A percentile compares a stretch with the other conserved stretches of the same genome.
Conservation (phyloP, 306 rosid genomes). For the Pterocarpus macrocarpus region DNA sequence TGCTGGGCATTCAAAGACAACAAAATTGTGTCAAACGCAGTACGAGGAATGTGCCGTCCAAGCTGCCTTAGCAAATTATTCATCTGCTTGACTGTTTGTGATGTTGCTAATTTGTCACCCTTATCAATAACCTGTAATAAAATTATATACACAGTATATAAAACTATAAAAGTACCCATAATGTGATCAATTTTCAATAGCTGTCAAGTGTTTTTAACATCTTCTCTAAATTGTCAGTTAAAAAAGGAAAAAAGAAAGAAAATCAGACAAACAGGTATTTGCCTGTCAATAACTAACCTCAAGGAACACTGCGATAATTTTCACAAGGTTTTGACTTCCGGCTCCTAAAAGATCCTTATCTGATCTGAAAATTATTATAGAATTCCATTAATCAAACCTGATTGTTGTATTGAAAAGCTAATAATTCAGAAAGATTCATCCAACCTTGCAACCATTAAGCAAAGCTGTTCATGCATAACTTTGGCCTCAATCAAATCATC, state of each 20-base stretch:
- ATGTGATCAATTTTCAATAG: not conserved
- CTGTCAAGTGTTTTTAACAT: not conserved
- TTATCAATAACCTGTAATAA: conserved; percentile 41
- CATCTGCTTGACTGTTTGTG: conserved; percentile 48
- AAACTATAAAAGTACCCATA: not conserved
- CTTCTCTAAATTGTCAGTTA: not conserved
- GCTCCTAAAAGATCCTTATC: conserved; percentile 56
- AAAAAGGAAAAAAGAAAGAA: not conserved
- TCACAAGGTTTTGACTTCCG: conserved; percentile 44
- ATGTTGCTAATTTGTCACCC: conserved; percentile 50
- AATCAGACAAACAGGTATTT: not conserved
- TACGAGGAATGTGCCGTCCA: conserved; percentile 40
- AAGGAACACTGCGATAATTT: conserved; percentile 47
- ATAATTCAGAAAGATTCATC: conserved; percentile 9
- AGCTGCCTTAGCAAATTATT: conserved; percentile 44
- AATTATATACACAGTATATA: conserved; percentile 21
- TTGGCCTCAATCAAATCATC: conserved; percentile 56
- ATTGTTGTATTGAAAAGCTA: conserved; percentile 6
- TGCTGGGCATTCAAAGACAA: conserved; percentile 45
- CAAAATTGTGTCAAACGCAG: conserved; percentile 41
- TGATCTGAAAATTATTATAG: conserved; percentile 43
- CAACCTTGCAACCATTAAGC: conserved; percentile 52
- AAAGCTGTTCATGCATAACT: conserved; percentile 57
- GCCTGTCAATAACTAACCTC: conserved; percentile 43
- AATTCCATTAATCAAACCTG: conserved; percentile 17